These are phyloP conservation scores for Diplosphaera chodatii DNA, from an alignment of 139 green algal genomes.

Conservation along the genomic window DNA sequence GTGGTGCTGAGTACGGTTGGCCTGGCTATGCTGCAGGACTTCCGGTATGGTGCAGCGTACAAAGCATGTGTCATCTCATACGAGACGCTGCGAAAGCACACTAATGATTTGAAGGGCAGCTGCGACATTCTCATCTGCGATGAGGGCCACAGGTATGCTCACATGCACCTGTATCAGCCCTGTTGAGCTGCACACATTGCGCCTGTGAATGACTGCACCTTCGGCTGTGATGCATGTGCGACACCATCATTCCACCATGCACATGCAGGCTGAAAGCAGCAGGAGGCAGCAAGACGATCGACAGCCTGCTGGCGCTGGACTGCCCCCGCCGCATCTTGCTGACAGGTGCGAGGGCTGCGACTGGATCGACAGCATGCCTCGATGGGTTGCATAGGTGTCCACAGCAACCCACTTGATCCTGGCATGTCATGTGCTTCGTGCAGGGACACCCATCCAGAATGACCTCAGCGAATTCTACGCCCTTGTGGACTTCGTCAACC, in stretches of 20 bases:
- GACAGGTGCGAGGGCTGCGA: constrained; percentile 21
- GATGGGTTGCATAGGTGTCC: too few relatives aligned
- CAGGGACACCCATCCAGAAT: constrained; percentile 80
- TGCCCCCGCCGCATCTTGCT: constrained; percentile 71
- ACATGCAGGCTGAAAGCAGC: constrained; percentile 64
- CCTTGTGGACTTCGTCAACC: constrained; percentile 66
- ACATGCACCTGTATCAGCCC: too few relatives aligned
- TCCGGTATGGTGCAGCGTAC: constrained; percentile 25
- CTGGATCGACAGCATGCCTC: too few relatives aligned
- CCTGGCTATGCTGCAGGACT: constrained; percentile 19
- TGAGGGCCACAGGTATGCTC: constrained; percentile 60
- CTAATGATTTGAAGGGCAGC: constrained; percentile 29
- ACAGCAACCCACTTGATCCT: too few relatives aligned
- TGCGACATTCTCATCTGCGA: constrained; percentile 78
- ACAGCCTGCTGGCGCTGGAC: constrained; percentile 50
- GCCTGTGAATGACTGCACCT: too few relatives aligned
- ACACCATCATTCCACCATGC: too few relatives aligned
- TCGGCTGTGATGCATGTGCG: too few relatives aligned
- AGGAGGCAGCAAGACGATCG: constrained; percentile 78
- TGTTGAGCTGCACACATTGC: too few relatives aligned
- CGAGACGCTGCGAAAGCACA: constrained; percentile 54
- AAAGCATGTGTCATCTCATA: constrained; percentile 35
- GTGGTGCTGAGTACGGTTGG: too few relatives aligned
- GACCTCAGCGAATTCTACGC: constrained; percentile 69
- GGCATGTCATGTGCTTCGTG: neutral